A percentile compares a stretch with the other conserved stretches of the same genome.
Evolutionary conservation across 73 alveolate genomes (phyloP).

Genomic region (Durusdinium trenchii): DNA sequence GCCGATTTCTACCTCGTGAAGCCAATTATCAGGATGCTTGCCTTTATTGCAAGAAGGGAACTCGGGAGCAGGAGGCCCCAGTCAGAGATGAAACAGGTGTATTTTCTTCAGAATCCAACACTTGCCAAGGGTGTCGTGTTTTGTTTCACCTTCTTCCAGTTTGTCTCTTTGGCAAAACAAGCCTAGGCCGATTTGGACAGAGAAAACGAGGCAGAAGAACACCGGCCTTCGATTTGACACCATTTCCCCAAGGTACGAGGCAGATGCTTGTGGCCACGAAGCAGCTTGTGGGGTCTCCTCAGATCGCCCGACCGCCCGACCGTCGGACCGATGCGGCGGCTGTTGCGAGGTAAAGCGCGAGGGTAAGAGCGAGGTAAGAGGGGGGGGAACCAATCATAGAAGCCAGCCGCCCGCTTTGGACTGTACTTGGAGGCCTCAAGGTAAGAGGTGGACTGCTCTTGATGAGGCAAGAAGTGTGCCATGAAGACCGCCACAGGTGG

Average conservation of each 20-base stretch:
- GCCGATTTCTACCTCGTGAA: neutral
- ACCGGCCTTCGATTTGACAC: neutral
- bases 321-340: neutral
- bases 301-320: too few relatives aligned
- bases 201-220: neutral
- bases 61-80: neutral
- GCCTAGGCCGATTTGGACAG: neutral
- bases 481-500: slow-evolving; percentile 93
- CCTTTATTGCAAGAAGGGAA: slow-evolving; percentile 83
- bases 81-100: neutral
- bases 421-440: neutral
- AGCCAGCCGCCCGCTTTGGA: neutral
- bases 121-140: neutral
- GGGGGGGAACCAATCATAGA: neutral
- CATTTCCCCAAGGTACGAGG: slow-evolving; percentile 16
- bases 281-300: too few relatives aligned
- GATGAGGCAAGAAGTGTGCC: slow-evolving; percentile 83
- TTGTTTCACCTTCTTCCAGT: neutral
- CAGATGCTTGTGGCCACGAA: slow-evolving; percentile 85
- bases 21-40: slow-evolving; percentile 39
- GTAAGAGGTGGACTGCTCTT: neutral
- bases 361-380: neutral
- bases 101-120: neutral
- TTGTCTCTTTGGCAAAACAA: neutral
- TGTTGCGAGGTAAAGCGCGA: neutral